A percentile compares a stretch with the other conserved stretches of the same genome.
phyloP scores from a whole-genome alignment of 176 grass and related monocot species.

The Canna indica region DNA sequence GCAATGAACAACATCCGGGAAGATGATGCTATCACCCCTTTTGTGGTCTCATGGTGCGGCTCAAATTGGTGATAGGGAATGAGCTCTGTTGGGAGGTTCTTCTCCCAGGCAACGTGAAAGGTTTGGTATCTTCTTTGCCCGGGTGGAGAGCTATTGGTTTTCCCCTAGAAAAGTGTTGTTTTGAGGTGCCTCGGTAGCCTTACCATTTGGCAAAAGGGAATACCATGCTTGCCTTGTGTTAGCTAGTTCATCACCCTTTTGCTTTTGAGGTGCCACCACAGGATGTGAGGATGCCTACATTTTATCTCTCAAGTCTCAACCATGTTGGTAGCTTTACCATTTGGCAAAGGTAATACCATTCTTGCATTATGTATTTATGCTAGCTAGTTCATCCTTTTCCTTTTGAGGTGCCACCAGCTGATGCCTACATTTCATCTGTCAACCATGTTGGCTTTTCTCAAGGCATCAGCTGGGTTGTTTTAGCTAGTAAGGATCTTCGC shows the following conservation, averaged over 20 bases:
- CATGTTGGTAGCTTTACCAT: too few relatives aligned
- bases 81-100: background rate
- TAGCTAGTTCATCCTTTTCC: too few relatives aligned
- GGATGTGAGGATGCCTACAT: too few relatives aligned
- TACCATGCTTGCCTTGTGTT: background rate
- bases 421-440: too few relatives aligned
- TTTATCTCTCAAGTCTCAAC: too few relatives aligned
- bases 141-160: background rate
- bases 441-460: too few relatives aligned
- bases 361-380: too few relatives aligned
- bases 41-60: background rate
- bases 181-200: background rate
- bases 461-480: too few relatives aligned
- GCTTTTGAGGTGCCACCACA: background rate
- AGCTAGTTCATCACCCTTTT: background rate
- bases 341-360: too few relatives aligned
- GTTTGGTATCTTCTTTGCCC: slow-evolving; percentile 13
- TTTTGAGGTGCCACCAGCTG: too few relatives aligned
- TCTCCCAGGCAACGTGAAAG: background rate
- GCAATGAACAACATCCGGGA: background rate
- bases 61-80: background rate
- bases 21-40: background rate
- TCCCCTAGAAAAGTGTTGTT: background rate
- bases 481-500: too few relatives aligned
- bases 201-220: background rate